Base-by-base conservation (phyloP, 305 asterid genomes). In the Andrographis paniculata region DNA sequence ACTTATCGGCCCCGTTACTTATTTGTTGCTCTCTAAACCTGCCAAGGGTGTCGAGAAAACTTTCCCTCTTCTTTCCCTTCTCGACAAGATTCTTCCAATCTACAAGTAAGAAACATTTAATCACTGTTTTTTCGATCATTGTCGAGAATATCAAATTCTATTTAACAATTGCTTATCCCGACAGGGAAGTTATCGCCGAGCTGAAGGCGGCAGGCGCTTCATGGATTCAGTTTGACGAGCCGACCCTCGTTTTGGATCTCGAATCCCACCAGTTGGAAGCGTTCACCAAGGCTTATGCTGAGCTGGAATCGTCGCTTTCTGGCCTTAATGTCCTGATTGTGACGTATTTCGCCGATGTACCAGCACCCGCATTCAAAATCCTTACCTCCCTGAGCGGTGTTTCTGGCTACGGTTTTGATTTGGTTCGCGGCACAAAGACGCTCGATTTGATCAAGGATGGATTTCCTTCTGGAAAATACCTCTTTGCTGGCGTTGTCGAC, bases 181-280 rank as follows among this genome's bases (percentile, higher is more conserved):
- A 47, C 67, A 89, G 98, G 87, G 98, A 89, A 75, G 96, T 82
- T 24, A 76, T 89, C 24, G 62, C 81, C 15, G 98, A 89, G 70
- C 71, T 89, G 69, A 86, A 89, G 88, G 94, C 82, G 58, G 95
- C 87, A 53, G 98, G 96, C 52, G 96, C 98, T 46, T 78, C 95
- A 23, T 72, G 78, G 82, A 89, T 89, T 65, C 98, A 89, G 78
- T 71, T 89, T 64, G 98, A 89, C 52, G 98, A 89, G 68, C 94
- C 98, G 38, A 80, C 89, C 52, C 76, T 89, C 15, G 96, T 85
- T 53, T 42, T 68, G 92, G 98, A 85, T 64, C 95, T 86, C 20
- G 92, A 76, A 59, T 43, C 96, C 58, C 84, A 80, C 67, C 76
- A 85, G 63, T 59, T 89, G 81, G 87, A 78, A 43, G 86, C 91